Conservation (phyloP, 2,329 filamentous ascomycete genomes). For the Penicillium sp. region DNA sequence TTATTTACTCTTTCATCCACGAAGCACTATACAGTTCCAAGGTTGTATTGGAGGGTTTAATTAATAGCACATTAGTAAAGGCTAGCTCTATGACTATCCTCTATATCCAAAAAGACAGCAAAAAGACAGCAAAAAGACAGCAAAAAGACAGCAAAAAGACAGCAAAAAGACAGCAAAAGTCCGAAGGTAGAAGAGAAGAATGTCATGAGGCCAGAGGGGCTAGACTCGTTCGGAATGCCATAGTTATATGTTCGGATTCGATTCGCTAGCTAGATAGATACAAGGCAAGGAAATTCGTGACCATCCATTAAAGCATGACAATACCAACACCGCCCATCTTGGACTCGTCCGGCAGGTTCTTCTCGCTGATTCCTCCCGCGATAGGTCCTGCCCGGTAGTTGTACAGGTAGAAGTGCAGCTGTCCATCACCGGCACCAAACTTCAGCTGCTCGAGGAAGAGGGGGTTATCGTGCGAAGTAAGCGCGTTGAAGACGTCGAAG, state of each 20-base stretch:
- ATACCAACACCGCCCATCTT: slow-evolving; percentile 85
- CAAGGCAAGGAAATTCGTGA: slow-evolving; percentile 14
- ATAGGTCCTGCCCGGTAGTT: slow-evolving; percentile 92
- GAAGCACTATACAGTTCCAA: too few species aligned
- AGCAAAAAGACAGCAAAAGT: too few species aligned
- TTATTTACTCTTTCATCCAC: too few species aligned
- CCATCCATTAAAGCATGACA: slow-evolving; percentile 67
- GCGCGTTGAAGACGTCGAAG: slow-evolving; percentile 96
- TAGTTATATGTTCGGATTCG: neutral
- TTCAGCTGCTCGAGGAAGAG: slow-evolving; percentile 93
- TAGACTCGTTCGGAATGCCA: neutral
- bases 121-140: too few species aligned
- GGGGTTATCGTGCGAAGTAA: slow-evolving; percentile 90
- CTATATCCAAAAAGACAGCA: too few species aligned
- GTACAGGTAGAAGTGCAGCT: slow-evolving; percentile 95
- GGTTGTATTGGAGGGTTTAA: too few species aligned
- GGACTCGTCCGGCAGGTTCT: slow-evolving; percentile 75
- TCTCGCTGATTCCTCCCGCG: slow-evolving; percentile 77
- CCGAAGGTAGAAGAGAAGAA: too few species aligned
- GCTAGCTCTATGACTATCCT: too few species aligned
- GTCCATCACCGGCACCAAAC: slow-evolving; percentile 91
- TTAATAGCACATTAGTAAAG: too few species aligned
- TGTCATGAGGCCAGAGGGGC: too few species aligned
- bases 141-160: too few species aligned
- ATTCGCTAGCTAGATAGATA: slow-evolving; percentile 3